Conservation (phyloP, 768 basidiomycete species). For the Roridomyces roridus region DNA sequence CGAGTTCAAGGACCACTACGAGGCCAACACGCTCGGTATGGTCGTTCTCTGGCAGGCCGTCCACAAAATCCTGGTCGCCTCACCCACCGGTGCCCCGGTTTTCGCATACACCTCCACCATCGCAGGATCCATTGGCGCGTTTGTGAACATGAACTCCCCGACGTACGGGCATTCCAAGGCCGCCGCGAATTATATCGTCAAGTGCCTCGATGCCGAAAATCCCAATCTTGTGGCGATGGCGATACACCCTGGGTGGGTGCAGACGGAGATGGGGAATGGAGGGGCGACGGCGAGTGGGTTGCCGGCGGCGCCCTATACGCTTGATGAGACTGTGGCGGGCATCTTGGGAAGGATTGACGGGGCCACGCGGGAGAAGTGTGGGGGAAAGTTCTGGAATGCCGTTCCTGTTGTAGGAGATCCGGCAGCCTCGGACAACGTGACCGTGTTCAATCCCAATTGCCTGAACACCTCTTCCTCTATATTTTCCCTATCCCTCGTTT, state of each 20-base stretch:
- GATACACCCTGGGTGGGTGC: not conserved
- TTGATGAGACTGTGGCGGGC: too few relatives aligned
- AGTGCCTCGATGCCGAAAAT: not conserved
- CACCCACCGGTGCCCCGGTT: not conserved
- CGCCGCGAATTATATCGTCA: not conserved
- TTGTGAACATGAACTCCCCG: not conserved
- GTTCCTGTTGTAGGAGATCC: not conserved
- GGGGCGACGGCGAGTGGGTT: not conserved
- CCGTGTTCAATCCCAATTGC: too few relatives aligned
- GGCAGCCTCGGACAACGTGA: too few relatives aligned
- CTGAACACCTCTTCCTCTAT: too few relatives aligned
- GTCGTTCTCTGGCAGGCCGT: slow-evolving; percentile 4
- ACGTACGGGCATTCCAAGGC: slow-evolving; percentile 8
- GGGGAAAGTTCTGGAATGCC: not conserved
- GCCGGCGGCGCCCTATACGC: too few relatives aligned
- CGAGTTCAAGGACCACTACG: not conserved
- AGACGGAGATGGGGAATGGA: not conserved
- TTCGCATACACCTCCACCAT: not conserved
- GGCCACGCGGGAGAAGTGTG: too few relatives aligned
- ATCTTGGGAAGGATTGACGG: too few relatives aligned
- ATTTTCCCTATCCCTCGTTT: too few relatives aligned
- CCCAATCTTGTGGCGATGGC: not conserved
- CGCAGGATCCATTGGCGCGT: not conserved
- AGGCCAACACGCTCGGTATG: slow-evolving; percentile 6
- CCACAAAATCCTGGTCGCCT: slow-evolving; percentile 3